A percentile compares a stretch with the other conserved stretches of the same genome.
Conservation (phyloP, 2,329 filamentous ascomycete genomes). For the Exophiala mesophila region DNA sequence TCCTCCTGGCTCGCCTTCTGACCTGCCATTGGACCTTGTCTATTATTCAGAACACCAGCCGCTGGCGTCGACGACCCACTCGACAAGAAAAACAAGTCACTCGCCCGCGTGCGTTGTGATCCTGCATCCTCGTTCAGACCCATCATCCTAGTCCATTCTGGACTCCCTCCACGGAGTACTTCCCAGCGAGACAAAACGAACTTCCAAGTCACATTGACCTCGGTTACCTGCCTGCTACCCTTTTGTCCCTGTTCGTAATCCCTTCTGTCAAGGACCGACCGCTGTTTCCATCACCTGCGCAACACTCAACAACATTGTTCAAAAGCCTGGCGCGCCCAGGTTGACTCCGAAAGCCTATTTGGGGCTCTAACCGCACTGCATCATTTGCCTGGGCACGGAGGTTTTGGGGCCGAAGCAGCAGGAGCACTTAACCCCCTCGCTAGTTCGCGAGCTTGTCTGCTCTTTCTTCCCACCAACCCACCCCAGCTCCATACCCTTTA, state of each 20-base stretch:
- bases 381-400: constrained; percentile 6
- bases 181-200: constrained; percentile 4
- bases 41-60: too few relatives aligned
- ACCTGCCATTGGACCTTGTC: constrained; percentile 18
- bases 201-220: constrained; percentile 16
- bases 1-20: background rate
- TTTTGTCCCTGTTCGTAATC: too few relatives aligned
- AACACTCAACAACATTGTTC: too few relatives aligned
- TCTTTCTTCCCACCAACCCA: constrained; percentile 4
- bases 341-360: background rate
- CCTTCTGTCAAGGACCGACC: background rate
- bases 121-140: constrained; percentile 14
- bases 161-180: too few relatives aligned
- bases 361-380: background rate
- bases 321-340: too few relatives aligned
- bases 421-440: constrained; percentile 6
- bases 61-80: too few relatives aligned
- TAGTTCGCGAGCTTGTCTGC: constrained; percentile 9
- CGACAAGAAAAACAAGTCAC: background rate
- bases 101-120: constrained; percentile 15
- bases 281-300: too few relatives aligned
- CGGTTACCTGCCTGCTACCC: background rate
- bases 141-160: constrained; percentile 12
- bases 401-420: constrained; percentile 11
- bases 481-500: constrained; percentile 15